Evolutionary conservation across 495 filamentous ascomycete species (phyloP), one percentile per base, ranked within the genome.

Genomic region (Aspergillus leporis): DNA sequence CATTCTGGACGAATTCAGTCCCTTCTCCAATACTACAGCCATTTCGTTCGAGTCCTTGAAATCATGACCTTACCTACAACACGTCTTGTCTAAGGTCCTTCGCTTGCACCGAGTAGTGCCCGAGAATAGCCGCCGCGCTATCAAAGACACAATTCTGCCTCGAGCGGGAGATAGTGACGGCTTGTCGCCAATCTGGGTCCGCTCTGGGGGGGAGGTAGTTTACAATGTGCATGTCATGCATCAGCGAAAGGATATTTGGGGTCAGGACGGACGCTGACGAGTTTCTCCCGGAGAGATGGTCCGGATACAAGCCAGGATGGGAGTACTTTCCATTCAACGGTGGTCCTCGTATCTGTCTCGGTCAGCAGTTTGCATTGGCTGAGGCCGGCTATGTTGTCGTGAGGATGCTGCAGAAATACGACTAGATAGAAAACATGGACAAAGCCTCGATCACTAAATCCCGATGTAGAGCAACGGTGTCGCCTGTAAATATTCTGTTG

Each of bases 161-260:
- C 66, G 66, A 1, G 85, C 85, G 43, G 93, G 92, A 50, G 92
- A 93, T 0, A 83, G 85, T 0, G 76, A 84, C 50, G 81, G 82
- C 51, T 62, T 61, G 22, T 72, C 78, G 2, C 83, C 82, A 4
- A 70, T 86, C 18, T 78, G 79, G 34, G 28, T 86, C 32, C 67
- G 66, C 36, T 28, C 43, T 18, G 86, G 84, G 60, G 88, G 86
- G 6, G 71, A 79, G 4, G 74, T 92, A 60, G 83, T 68, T 57
- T 94, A 92, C 77, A 75, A 67, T 18, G 53, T 70, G 1, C 78
- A 80, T 57, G 61, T 69, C 9, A 74, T 85, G 61, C 81, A 85
- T 56, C 80, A 79, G 2, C 74, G 74, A 12, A 73, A 74, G 47
- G 78, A 82, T 38, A 61, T 85, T 16, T 87, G 79, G 63, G 82